Evolutionary conservation across 2,329 filamentous ascomycete genomes (phyloP), one percentile per base, ranked within the genome.

Genomic region (Fusarium penzigii): DNA sequence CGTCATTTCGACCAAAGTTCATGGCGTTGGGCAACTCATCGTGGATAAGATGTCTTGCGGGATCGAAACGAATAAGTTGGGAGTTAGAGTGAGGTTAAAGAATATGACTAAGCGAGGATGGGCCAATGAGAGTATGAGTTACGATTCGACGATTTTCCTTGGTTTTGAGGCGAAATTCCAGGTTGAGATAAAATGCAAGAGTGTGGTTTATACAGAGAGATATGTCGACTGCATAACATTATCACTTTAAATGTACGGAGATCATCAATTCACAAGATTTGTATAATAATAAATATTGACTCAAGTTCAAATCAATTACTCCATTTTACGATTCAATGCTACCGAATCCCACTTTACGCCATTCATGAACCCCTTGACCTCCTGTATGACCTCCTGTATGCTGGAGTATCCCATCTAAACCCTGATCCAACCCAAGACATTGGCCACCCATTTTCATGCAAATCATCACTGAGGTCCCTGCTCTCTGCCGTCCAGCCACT

Each of bases 401-500:
- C 3, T 40, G 39, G 17, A 36, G 32, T 36, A 6, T 36, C 13
- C 9, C 32, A 11, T 11, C 5, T 36, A 12, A 12, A 12, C 32
- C 10, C 32, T 14, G 3, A 12, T 36, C 13, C 32, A 36, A 12
- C 5, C 10, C 32, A 36, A 36, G n/a, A 36, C 10, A 36, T 11
- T 36, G 13, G 32, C 32, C 10, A 36, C 40, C 50, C 49, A 44
- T 49, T 3, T 25, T 48, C 16, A 17, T n/a, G 7, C 14, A 32
- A 43, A 25, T 42, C 25, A 17, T 46, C 46, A 60, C 49, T 62
- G 42, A 25, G 53, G 55, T 29, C 59, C 52, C 45, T 65, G 58
- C 12, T 64, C 65, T 16, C 69, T 66, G 7, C 79, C 81, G 56
- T 85, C 80, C 4, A 85, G 68, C 82, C 80, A 84, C 70, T 86